A percentile compares a stretch with the other conserved stretches of the same genome.
Evolutionary conservation across 345 rosid species (phyloP).

Genomic region (Brassica cretica): DNA sequence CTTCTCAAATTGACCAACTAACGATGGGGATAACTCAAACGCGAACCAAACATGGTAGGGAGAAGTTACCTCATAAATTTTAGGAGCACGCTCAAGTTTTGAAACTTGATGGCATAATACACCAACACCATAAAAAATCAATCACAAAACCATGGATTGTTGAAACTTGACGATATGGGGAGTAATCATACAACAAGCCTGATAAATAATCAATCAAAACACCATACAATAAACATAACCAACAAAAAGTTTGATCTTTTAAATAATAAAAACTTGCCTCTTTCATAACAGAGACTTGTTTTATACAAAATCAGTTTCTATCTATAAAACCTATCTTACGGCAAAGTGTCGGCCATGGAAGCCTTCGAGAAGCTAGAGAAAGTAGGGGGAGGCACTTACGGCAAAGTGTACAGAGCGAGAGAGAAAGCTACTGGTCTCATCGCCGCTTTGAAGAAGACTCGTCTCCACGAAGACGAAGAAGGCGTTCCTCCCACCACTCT

Average conservation of each 20-base stretch:
- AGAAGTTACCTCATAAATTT: constrained; percentile 70
- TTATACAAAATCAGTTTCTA: too few relatives aligned
- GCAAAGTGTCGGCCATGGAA: constrained; percentile 58
- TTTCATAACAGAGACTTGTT: too few relatives aligned
- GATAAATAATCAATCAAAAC: too few relatives aligned
- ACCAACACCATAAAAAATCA: too few relatives aligned
- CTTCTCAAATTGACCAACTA: background rate
- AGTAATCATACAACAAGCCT: too few relatives aligned
- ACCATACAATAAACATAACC: too few relatives aligned
- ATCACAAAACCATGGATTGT: too few relatives aligned
- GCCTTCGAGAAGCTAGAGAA: constrained; percentile 96
- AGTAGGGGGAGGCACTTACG: constrained; percentile 97
- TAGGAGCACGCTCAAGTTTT: constrained; percentile 89
- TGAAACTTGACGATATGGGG: too few relatives aligned
- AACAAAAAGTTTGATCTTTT: too few relatives aligned
- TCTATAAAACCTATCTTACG: too few relatives aligned
- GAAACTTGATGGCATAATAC: too few relatives aligned
- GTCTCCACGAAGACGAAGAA: constrained; percentile 96
- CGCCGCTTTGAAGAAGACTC: constrained; percentile 97
- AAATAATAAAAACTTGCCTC: too few relatives aligned
- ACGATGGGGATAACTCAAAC: background rate
- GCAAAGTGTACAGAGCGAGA: constrained; percentile 89
- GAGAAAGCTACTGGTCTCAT: constrained; percentile 88
- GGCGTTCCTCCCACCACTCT: constrained; percentile 99
- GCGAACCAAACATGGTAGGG: constrained; percentile 20